phyloP scores from a whole-genome alignment of 805 yeast genomes.

The Ogataea ramenticola region DNA sequence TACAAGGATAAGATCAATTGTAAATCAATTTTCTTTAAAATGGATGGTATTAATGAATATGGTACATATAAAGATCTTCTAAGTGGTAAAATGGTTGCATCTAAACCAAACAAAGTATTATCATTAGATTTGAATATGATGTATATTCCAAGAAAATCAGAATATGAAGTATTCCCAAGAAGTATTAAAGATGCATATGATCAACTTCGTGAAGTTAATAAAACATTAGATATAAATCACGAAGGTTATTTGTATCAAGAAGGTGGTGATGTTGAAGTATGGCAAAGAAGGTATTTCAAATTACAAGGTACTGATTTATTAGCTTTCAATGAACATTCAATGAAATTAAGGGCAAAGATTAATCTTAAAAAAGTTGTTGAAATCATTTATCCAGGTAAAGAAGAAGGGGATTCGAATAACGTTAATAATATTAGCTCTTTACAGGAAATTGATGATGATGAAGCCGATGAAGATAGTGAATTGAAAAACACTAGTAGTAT shows the following conservation, averaged over 20 bases:
- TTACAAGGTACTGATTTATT: constrained; percentile 64
- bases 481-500: constrained; percentile 15
- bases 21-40: constrained; percentile 38
- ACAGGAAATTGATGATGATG: too few species aligned
- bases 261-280: constrained; percentile 79
- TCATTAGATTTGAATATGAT: constrained; percentile 60
- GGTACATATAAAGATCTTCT: constrained; percentile 31
- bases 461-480: background rate
- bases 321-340: constrained; percentile 68
- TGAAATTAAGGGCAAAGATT: constrained; percentile 66
- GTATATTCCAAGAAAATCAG: constrained; percentile 56
- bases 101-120: constrained; percentile 56
- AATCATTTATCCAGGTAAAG: constrained; percentile 36
- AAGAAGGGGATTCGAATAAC: constrained; percentile 15
- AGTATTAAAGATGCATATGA: constrained; percentile 51
- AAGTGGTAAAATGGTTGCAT: constrained; percentile 24
- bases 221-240: constrained; percentile 20
- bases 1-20: constrained; percentile 52
- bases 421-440: background rate
- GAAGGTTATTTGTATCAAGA: constrained; percentile 80
- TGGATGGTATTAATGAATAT: constrained; percentile 83
- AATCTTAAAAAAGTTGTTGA: constrained; percentile 63
- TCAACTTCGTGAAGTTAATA: constrained; percentile 30
- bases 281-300: constrained; percentile 71
- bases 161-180: constrained; percentile 59